Evolutionary conservation across 1,284 basidiomycete genomes (phyloP), one percentile per base, ranked within the genome.

Genomic region (Boletus smithii): DNA sequence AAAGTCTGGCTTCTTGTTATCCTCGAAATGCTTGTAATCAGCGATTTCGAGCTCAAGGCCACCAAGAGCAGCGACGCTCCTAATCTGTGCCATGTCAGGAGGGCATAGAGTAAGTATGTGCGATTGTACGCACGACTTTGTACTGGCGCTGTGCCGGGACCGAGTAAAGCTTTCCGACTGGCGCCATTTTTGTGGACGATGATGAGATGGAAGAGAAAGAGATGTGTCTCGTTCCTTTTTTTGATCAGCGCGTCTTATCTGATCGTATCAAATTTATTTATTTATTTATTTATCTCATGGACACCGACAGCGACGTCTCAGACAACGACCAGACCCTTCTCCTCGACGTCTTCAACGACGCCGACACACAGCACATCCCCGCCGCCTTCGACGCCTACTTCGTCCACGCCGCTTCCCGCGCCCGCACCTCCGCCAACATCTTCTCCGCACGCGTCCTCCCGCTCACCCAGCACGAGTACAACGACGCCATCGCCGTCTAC

Each of bases 371-470:
- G 4, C 29, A 32, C 22, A 3, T 39, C 14, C 72, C 74, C 42
- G 76, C 84, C 14, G 68, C 76, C 60, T 91, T 92, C 45, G 93
- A 97, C 69, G 79, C 82, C 13, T 97, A 94, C 69, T 91, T 97
- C 62, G 73, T 77, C 14, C 76, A 82, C 42, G 73, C 79, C 18
- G 72, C 82, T 8, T 75, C 83, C 32, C 75, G 83, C 13, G 68
- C 80, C 1, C 77, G 79, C 48, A 93, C 91, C 18, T 91, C 88
- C 13, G 72, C 81, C 49, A 84, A 84, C 59, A 77, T 88, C 39
- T 91, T 91, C 64, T 88, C 91, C 0, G 68, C 80, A 14, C 74
- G 83, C 18, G 75, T 88, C 22, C 74, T 80, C 11, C 87, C 91
- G 0, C 73, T 90, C 32, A 75, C 79, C 6, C 67, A 77, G 0